phyloP scores from a whole-genome alignment of 192 early-diverging fungal genomes.

The Phycomyces nitens region DNA sequence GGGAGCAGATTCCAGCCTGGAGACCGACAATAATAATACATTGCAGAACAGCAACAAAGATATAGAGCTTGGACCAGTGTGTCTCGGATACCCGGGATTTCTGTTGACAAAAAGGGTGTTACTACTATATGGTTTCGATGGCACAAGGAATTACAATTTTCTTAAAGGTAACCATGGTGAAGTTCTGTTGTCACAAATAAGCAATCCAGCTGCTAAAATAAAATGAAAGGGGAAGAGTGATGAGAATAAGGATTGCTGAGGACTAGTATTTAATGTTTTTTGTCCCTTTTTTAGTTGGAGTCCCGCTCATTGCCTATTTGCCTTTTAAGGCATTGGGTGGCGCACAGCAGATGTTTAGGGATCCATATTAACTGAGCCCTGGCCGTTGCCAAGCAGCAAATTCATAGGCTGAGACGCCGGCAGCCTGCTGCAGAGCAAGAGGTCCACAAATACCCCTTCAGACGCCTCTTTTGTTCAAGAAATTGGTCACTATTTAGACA shows the following conservation, averaged over 20 bases:
- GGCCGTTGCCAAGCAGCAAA: too few species aligned
- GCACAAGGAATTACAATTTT: slow-evolving; percentile 17
- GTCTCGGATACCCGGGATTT: slow-evolving; percentile 33
- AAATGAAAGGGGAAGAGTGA: slow-evolving; percentile 6
- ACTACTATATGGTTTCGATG: not conserved
- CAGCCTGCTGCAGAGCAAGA: too few species aligned
- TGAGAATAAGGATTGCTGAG: slow-evolving; percentile 4
- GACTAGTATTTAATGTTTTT: too few species aligned
- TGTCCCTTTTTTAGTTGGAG: slow-evolving; percentile 3
- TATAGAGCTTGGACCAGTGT: slow-evolving; percentile 36
- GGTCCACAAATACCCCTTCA: too few species aligned
- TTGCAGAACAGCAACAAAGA: slow-evolving; percentile 26
- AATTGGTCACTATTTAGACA: too few species aligned
- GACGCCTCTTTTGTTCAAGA: too few species aligned
- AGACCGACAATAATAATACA: slow-evolving; percentile 31
- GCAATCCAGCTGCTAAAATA: slow-evolving; percentile 24
- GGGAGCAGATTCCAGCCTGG: slow-evolving; percentile 23
- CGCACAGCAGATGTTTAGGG: too few species aligned
- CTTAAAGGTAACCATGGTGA: slow-evolving; percentile 8
- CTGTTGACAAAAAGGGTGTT: slow-evolving; percentile 8
- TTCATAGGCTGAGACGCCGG: too few species aligned
- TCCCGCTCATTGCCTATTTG: too few species aligned
- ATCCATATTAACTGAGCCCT: too few species aligned
- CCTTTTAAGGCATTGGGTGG: too few species aligned
- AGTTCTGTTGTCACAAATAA: not conserved